Evolutionary conservation across 2,329 filamentous ascomycete genomes (phyloP), one percentile per base, ranked within the genome.

Genomic region (Fusarium liriodendri): DNA sequence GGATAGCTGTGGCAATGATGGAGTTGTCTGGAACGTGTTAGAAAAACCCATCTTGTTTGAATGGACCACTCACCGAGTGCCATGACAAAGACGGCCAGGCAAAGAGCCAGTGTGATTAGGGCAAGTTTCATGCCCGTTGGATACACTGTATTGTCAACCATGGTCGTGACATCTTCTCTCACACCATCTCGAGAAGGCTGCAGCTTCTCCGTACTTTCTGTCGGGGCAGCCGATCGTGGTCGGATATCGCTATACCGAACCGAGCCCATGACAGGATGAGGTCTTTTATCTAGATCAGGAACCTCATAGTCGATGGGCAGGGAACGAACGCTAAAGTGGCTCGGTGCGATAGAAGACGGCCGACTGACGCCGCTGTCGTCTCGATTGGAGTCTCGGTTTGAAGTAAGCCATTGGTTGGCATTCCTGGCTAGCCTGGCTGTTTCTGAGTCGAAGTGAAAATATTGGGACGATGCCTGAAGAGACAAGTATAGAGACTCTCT

Each of bases 1-100:
- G 84, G 63, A 86, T 85, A 4, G 84, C 84, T 2, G 84, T 85
- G 10, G 84, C 83, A 58, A 86, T 84, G 66, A 86, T 85, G 20
- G 81, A 81, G 64, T 82, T 82, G 66, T 83, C 81, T 82, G 54
- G 2, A 14, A 29, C 3, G 14, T 54, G 35, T 78, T n/a, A 76
- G 68, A 7, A 22, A 14, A 9, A 32, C 25, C 27, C 27, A 6
- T 5, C 10, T 18, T 11, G 6, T 6, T 6, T 13, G 0, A 14
- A n/a, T 7, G 6, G 6, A 0, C 4, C 13, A 60, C 78, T 61
- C 71, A 80, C 83, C 83, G 5, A 85, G 78, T 2, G 83, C 83
- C 80, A 85, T 83, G 45, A 85, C 77, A 66, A 85, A 84, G 13
- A 85, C 83, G 16, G 82, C 81, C 16, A 84, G 69, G 38, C 80